phyloP scores from a whole-genome alignment of 345 rosid genomes.

The Populus euphratica region DNA sequence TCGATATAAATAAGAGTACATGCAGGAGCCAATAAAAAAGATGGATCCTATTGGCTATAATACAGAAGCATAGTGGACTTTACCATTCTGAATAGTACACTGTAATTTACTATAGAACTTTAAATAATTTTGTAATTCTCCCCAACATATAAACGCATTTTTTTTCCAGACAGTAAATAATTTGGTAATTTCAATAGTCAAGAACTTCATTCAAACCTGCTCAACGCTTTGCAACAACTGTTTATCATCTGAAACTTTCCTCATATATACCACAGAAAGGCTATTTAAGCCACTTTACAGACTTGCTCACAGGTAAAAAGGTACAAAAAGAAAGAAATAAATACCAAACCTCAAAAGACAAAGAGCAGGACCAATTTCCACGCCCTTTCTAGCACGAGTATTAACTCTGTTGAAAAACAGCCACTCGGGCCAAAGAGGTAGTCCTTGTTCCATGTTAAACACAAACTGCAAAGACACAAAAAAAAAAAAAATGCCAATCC shows the following conservation, averaged over 20 bases:
- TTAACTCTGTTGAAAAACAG: constrained; percentile 79
- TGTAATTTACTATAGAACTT: neutral
- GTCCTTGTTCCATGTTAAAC: constrained; percentile 88
- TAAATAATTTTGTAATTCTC: neutral
- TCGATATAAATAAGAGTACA: neutral
- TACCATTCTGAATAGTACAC: neutral
- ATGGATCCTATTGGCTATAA: too few species aligned
- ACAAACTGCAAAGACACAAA: constrained; percentile 52
- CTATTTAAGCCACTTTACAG: neutral
- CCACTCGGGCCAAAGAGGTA: constrained; percentile 85
- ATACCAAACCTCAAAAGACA: constrained; percentile 58
- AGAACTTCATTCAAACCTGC: neutral
- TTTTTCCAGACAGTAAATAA: neutral
- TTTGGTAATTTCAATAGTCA: neutral
- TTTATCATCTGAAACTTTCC: neutral
- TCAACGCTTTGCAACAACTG: neutral
- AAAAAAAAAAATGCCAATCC: constrained; percentile 7
- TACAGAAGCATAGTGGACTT: neutral
- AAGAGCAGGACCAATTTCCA: constrained; percentile 72
- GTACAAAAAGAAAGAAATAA: neutral
- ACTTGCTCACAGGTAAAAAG: neutral
- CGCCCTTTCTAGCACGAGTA: constrained; percentile 75
- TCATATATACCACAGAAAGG: neutral
- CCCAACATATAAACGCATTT: neutral
- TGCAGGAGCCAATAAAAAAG: neutral